Evolutionary conservation across 1,284 basidiomycete genomes (phyloP).

Genomic region (Cutaneotrichosporon sp.): DNA sequence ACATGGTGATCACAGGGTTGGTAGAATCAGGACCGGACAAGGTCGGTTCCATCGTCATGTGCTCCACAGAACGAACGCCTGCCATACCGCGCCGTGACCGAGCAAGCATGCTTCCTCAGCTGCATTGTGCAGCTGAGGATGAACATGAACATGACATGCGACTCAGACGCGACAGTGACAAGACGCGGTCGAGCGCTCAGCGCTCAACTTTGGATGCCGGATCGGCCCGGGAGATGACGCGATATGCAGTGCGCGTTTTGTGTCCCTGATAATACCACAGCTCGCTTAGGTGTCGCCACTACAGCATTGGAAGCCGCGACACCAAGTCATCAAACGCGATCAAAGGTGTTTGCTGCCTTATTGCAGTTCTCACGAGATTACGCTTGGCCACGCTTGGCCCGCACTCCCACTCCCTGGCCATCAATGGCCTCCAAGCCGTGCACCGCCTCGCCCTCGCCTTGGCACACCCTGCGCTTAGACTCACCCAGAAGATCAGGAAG

Average conservation of each 20-base stretch:
- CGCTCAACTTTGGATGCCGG: not conserved
- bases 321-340: no score
- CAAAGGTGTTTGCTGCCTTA: no score
- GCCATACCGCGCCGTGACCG: not conserved
- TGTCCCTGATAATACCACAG: not conserved
- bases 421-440: not conserved
- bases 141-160: not conserved
- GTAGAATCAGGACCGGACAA: not conserved
- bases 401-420: no score
- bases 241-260: not conserved
- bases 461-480: constrained; percentile 1
- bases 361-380: not conserved
- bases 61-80: not conserved
- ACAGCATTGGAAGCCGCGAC: not conserved
- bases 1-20: not conserved
- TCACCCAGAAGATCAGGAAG: constrained; percentile 31
- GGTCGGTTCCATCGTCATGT: not conserved
- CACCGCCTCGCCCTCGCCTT: not conserved
- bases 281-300: not conserved
- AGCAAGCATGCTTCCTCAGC: not conserved
- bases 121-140: not conserved
- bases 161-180: not conserved
- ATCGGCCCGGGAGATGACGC: not conserved
- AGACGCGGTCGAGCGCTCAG: not conserved
- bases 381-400: not conserved